Base-by-base conservation (phyloP, 257 asterid species). In the Nicotiana knightiana region DNA sequence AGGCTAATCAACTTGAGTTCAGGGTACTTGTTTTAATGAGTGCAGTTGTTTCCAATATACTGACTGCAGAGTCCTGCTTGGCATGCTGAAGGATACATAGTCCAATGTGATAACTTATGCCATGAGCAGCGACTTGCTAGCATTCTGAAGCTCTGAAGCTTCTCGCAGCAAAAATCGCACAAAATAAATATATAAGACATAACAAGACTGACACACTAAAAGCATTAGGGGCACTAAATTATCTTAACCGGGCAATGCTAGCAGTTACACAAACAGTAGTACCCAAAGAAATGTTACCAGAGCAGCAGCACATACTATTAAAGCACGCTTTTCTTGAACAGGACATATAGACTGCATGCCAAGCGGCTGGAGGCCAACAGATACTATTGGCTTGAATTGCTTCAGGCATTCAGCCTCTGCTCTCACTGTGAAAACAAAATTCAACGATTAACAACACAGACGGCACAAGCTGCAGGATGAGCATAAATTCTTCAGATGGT, bases 231-330 rank as follows among this genome's bases (percentile, higher is more conserved):
- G 9, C 9, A 1, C 7, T 9, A 1, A 28, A 35, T 67, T 46
- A 57, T 9, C 32, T 18, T 51, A 64, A 39, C 53, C 46, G 59
- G 65, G 32, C 46, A 81, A 9, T 21, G 30, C 24, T 13, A 57
- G 32, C 28, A 16, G 24, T 57, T 13, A 43, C 24, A 58, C 17
- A 51, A 79, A 67, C 64, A 7, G 15, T 24, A 11, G 7, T 13
- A 21, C 6, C n/a, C 32, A 68, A 82, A 58, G 26, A 28, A 48
- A 65, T 58, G 71, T 85, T 91, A 93, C 96, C 96, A 90, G 85
- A 79, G 93, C 88, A 84, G 92, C 90, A 82, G 87, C 81, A 85
- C 92, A 90, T 75, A 87, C 85, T 33, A 89, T n/a, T 18, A 91
- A 87, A 77, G 89, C 58, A 76, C 55, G 88, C 73, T 85, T 85